Conservation (phyloP, 345 rosid genomes). For the Boechera divaricarpa region DNA sequence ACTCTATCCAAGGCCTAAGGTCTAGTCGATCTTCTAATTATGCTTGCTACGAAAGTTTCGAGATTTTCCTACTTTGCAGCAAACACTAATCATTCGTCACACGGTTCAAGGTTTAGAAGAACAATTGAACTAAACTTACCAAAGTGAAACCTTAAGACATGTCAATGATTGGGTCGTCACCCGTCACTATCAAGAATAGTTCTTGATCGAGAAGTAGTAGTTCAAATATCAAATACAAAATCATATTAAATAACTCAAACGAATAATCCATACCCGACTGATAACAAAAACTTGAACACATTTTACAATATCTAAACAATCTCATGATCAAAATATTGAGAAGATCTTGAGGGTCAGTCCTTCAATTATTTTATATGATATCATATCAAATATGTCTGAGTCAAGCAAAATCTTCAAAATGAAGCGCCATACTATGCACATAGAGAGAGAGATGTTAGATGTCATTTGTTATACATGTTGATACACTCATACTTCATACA, state of each 20-base stretch:
- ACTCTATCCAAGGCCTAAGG: neutral
- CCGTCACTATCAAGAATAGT: neutral
- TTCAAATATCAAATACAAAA: slow-evolving; percentile 13
- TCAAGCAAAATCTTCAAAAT: neutral
- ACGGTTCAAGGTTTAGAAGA: neutral
- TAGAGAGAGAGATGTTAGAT: too few relatives aligned
- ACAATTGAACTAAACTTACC: neutral
- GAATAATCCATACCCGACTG: neutral
- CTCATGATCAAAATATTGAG: neutral
- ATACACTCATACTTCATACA: too few relatives aligned
- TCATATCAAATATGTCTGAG: slow-evolving; percentile 1
- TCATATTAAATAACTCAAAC: neutral
- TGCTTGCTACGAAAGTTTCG: neutral
- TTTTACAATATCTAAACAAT: neutral
- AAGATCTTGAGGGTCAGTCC: neutral
- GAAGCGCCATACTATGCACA: neutral
- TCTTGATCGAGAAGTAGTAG: neutral
- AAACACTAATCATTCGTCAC: neutral
- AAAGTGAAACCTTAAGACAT: neutral
- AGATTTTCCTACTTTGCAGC: neutral
- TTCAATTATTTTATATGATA: neutral
- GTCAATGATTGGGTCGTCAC: neutral
- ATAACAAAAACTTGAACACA: neutral
- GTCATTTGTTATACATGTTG: too few relatives aligned
- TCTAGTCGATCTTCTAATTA: neutral